A percentile compares a stretch with the other conserved stretches of the same genome.
Evolutionary conservation across 2,329 filamentous ascomycete genomes (phyloP).

Genomic region (Phyllosticta citribraziliensis): DNA sequence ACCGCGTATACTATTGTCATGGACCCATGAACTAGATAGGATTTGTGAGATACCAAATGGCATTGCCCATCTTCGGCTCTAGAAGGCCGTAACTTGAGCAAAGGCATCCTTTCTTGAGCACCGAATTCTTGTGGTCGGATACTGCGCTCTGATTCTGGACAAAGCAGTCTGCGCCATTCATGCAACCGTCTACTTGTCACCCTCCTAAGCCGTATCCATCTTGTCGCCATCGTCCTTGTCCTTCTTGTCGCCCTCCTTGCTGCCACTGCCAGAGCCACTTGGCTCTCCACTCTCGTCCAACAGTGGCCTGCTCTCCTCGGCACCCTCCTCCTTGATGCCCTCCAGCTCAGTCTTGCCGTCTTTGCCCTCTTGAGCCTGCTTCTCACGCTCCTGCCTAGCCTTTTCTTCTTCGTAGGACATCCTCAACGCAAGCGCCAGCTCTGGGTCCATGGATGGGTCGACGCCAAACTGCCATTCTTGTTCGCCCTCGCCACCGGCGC

Average conservation of each 20-base stretch:
- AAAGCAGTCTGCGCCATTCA: neutral
- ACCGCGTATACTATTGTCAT: neutral
- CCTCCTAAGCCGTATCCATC: constrained; percentile 74
- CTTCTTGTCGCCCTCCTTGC: constrained; percentile 34
- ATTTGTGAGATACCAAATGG: neutral
- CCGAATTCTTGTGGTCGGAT: neutral
- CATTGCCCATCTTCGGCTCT: neutral
- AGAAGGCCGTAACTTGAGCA: neutral
- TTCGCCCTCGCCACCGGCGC: constrained; percentile 43
- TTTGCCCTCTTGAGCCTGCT: constrained; percentile 60
- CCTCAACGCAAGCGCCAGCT: constrained; percentile 83
- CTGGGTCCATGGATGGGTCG: constrained; percentile 84
- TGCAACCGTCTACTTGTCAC: neutral
- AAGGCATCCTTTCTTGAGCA: neutral
- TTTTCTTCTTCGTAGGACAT: constrained; percentile 99
- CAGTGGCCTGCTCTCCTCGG: constrained; percentile 50
- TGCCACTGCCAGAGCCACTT: constrained; percentile 45
- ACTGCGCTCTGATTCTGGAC: neutral
- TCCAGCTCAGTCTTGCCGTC: constrained; percentile 69
- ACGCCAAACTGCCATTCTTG: constrained; percentile 78
- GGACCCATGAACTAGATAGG: neutral
- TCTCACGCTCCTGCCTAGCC: constrained; percentile 79
- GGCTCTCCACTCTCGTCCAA: constrained; percentile 55
- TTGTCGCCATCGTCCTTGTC: constrained; percentile 56
- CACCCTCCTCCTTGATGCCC: constrained; percentile 58